A percentile compares a stretch with the other conserved stretches of the same genome.
Conservation (phyloP, 2,329 filamentous ascomycete genomes). For the Calonectria montana region DNA sequence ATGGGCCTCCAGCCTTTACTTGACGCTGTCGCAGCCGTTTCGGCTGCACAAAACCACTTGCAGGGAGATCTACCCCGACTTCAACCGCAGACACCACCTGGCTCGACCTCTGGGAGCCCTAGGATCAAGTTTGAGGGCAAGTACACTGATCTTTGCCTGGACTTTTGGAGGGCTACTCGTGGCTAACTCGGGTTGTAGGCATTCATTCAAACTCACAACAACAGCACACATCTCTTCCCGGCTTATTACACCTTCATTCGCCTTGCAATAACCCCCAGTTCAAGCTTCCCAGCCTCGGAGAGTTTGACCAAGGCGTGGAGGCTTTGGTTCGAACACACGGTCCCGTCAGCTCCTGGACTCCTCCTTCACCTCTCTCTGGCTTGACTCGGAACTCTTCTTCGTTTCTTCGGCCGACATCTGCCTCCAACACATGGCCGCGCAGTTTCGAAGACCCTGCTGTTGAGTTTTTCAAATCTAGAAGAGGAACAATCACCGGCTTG, state of each 20-base stretch:
- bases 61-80: neutral
- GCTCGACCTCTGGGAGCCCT: constrained; percentile 49
- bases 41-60: constrained; percentile 9
- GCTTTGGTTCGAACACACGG: constrained; percentile 48
- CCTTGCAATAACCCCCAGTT: constrained; percentile 32
- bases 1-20: constrained; percentile 39
- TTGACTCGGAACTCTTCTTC: constrained; percentile 36
- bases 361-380: constrained; percentile 44
- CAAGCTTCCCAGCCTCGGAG: constrained; percentile 50
- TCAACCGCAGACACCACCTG: constrained; percentile 40
- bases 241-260: constrained; percentile 30
- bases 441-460: constrained; percentile 20
- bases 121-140: constrained; percentile 48
- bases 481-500: constrained; percentile 29
- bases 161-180: neutral
- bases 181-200: constrained; percentile 28
- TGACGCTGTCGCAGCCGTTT: constrained; percentile 25
- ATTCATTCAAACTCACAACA: constrained; percentile 39
- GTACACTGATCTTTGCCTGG: constrained; percentile 8
- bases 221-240: constrained; percentile 38
- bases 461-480: constrained; percentile 24
- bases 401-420: constrained; percentile 35
- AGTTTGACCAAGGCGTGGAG: constrained; percentile 54
- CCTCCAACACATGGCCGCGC: constrained; percentile 30
- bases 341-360: constrained; percentile 40